These are phyloP conservation scores for Tylopilus sp. DNA, from an alignment of 768 basidiomycete genomes.

Conservation along the genomic window DNA sequence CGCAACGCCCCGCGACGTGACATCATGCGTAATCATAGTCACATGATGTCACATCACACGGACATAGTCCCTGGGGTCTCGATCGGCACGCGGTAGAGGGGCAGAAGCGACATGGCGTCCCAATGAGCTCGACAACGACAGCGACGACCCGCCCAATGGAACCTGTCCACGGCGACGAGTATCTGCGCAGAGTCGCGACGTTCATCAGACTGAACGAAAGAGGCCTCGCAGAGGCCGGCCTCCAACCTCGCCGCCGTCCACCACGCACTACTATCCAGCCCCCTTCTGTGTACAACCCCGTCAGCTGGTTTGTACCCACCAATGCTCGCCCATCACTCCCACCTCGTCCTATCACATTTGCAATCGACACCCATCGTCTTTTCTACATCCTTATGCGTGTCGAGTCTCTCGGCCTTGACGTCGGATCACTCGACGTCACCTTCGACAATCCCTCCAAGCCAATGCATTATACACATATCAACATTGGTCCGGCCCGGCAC, in stretches of 20 bases:
- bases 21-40: slow-evolving; percentile 19
- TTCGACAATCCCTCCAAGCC: slow-evolving; percentile 73
- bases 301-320: slow-evolving; percentile 50
- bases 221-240: slow-evolving; percentile 63
- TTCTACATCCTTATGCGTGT: slow-evolving; percentile 87
- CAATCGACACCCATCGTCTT: slow-evolving; percentile 76
- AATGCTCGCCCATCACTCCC: slow-evolving; percentile 27
- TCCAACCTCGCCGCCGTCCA: slow-evolving; percentile 46
- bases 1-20: slow-evolving; percentile 15
- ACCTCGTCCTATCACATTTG: slow-evolving; percentile 61
- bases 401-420: slow-evolving; percentile 72
- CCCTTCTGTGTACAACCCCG: slow-evolving; percentile 53
- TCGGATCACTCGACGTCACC: slow-evolving; percentile 78
- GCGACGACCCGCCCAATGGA: slow-evolving; percentile 36
- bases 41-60: slow-evolving; percentile 19
- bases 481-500: slow-evolving; percentile 43
- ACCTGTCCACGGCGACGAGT: slow-evolving; percentile 68
- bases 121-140: slow-evolving; percentile 5
- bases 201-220: slow-evolving; percentile 74
- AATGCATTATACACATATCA: slow-evolving; percentile 66
- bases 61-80: slow-evolving; percentile 22
- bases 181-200: slow-evolving; percentile 62
- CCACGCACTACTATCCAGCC: slow-evolving; percentile 30
- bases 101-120: slow-evolving; percentile 12
- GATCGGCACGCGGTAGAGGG: slow-evolving; percentile 21